Percentiles rank a stretch among this genome's conserved stretches.
Conservation (phyloP, 2,329 filamentous ascomycete genomes). For the Orbilia quercus region DNA sequence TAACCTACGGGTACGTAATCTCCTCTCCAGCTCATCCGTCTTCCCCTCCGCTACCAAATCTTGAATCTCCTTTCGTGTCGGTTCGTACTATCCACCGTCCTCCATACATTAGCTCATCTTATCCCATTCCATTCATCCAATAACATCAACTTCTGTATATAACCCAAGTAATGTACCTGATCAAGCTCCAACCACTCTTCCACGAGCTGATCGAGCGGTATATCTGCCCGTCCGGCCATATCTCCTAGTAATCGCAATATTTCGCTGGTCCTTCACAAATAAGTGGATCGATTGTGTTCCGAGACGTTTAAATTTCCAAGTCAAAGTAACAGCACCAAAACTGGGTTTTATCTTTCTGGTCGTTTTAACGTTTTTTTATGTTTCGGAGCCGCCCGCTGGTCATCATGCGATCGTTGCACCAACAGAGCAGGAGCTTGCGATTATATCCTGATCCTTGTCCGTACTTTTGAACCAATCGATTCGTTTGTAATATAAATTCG, state of each 20-base stretch:
- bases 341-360: not conserved
- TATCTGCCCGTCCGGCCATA: constrained; percentile 21
- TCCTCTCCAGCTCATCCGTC: constrained; percentile 57
- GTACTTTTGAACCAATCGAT: not conserved
- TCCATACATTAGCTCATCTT: constrained; percentile 2
- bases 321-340: no score
- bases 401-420: constrained; percentile 6
- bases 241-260: not conserved
- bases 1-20: constrained; percentile 57
- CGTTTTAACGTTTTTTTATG: not conserved
- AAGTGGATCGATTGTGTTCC: no score
- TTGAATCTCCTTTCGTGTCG: constrained; percentile 59
- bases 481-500: no score
- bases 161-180: constrained; percentile 47
- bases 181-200: constrained; percentile 60
- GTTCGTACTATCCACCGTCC: constrained; percentile 56
- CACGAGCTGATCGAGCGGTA: constrained; percentile 35
- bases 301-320: no score
- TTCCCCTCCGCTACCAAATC: constrained; percentile 55
- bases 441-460: constrained; percentile 7
- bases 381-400: constrained; percentile 42
- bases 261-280: no score
- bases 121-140: no score
- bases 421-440: constrained; percentile 2
- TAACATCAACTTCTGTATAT: not conserved